A percentile compares a stretch with the other conserved stretches of the same genome.
Conservation (phyloP, 2,329 filamentous ascomycete species). For the Beauveria brongniartii region DNA sequence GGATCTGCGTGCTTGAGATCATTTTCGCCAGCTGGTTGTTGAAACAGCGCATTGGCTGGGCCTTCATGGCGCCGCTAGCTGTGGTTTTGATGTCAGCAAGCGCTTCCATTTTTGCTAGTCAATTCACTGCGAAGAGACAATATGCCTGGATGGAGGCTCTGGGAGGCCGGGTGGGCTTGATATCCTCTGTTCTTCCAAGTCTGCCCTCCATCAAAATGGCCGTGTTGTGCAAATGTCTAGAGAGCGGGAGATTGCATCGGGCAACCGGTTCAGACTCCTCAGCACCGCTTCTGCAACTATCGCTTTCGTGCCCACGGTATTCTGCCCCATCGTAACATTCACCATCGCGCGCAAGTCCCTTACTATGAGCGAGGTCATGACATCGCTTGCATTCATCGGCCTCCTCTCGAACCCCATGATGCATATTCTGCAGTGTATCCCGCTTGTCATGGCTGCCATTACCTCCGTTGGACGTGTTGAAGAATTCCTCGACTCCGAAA, state of each 20-base stretch:
- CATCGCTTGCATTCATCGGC: conserved; percentile 21
- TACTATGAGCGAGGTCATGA: conserved; percentile 21
- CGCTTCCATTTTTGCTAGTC: conserved; percentile 13
- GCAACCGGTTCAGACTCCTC: conserved; percentile 17
- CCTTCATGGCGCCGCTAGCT: conserved; percentile 23
- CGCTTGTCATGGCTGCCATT: neutral
- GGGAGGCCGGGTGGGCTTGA: conserved; percentile 19
- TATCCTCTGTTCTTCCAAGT: conserved; percentile 17
- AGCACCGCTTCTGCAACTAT: conserved; percentile 19
- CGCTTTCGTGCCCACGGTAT: conserved; percentile 21
- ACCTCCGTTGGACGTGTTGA: conserved; percentile 1
- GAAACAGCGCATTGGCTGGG: conserved; percentile 22
- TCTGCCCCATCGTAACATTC: conserved; percentile 27
- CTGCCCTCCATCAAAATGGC: conserved; percentile 19
- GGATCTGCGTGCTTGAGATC: conserved; percentile 24
- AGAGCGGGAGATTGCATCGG: conserved; percentile 16
- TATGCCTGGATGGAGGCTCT: conserved; percentile 21
- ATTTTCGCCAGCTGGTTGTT: conserved; percentile 26
- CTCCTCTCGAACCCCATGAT: conserved; percentile 20
- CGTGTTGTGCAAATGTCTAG: conserved; percentile 12
- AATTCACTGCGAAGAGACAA: conserved; percentile 18
- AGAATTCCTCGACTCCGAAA: neutral
- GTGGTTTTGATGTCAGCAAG: conserved; percentile 18
- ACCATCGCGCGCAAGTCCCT: conserved; percentile 16
- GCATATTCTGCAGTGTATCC: conserved; percentile 5